Percentiles rank a stretch among this genome's conserved stretches.
Evolutionary conservation across 305 asterid species (phyloP).

Genomic region (Fraxinus baroniana): DNA sequence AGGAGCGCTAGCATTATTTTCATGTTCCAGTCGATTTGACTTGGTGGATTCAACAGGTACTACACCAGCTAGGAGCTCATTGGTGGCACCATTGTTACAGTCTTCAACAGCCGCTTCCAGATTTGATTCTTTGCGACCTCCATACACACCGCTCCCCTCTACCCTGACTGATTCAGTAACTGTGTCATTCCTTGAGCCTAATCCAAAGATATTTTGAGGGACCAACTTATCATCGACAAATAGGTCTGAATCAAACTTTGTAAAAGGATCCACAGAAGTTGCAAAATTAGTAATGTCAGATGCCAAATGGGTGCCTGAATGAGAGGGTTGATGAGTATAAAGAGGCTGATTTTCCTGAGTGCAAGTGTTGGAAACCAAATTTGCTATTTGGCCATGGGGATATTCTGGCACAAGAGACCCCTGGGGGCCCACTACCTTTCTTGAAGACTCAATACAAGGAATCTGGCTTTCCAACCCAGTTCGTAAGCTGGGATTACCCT

Average conservation of each 20-base stretch:
- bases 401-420: constrained; percentile 50
- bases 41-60: constrained; percentile 26
- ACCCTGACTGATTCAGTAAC: constrained; percentile 27
- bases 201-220: constrained; percentile 31
- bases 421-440: constrained; percentile 43
- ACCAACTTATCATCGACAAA: constrained; percentile 35
- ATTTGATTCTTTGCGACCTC: constrained; percentile 34
- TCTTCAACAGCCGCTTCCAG: constrained; percentile 29
- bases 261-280: constrained; percentile 30
- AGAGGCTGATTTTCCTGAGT: constrained; percentile 43
- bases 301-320: constrained; percentile 16
- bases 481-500: constrained; percentile 54
- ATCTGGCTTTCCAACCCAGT: constrained; percentile 57
- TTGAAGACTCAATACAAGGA: constrained; percentile 64
- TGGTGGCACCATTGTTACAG: constrained; percentile 28
- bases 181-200: constrained; percentile 27
- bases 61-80: constrained; percentile 29
- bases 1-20: constrained; percentile 23
- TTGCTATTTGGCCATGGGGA: constrained; percentile 43
- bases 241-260: constrained; percentile 35
- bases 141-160: constrained; percentile 26
- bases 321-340: constrained; percentile 42
- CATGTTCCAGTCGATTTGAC: constrained; percentile 23
- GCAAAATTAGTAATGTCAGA: constrained; percentile 30
- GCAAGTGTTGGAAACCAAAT: constrained; percentile 38